These are phyloP conservation scores for Suhomyces wounanorum DNA, from an alignment of 1,139 yeast genomes.

Conservation along the genomic window DNA sequence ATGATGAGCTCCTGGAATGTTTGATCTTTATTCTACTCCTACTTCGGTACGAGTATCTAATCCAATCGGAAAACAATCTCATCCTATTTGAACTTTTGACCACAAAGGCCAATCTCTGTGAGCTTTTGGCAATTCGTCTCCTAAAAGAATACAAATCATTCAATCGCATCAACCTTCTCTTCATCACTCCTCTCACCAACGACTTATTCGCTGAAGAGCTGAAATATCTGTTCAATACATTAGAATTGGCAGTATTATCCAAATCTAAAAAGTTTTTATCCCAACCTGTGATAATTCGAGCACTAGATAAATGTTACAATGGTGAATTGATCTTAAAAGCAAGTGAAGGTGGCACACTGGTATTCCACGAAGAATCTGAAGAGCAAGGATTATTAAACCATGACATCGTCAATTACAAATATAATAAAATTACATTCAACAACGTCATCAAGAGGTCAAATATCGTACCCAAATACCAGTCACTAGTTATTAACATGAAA, in stretches of 20 bases:
- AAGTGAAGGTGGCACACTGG: constrained; percentile 3
- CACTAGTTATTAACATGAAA: constrained; percentile 43
- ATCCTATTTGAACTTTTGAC: constrained; percentile 50
- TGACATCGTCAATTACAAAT: constrained; percentile 40
- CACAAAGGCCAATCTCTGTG: constrained; percentile 59
- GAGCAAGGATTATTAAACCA: constrained; percentile 23
- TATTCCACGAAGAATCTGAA: constrained; percentile 19
- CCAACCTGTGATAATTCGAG: constrained; percentile 55
- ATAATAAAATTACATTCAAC: constrained; percentile 32
- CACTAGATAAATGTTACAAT: constrained; percentile 55
- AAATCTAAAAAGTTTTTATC: constrained; percentile 57
- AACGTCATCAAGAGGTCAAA: constrained; percentile 35
- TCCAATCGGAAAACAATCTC: constrained; percentile 52
- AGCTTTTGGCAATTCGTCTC: constrained; percentile 54
- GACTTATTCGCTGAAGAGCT: constrained; percentile 16
- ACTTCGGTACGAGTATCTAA: constrained; percentile 45
- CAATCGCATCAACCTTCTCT: constrained; percentile 47
- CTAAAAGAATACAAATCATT: constrained; percentile 51
- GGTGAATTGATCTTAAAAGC: constrained; percentile 46
- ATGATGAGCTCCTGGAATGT: constrained; percentile 18
- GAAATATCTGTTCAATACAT: constrained; percentile 40
- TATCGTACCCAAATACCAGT: constrained; percentile 47
- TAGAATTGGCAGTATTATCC: constrained; percentile 56
- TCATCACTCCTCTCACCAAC: constrained; percentile 42
- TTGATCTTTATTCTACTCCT: constrained; percentile 39